Evolutionary conservation across 345 rosid species (phyloP), one percentile per base, ranked within the genome.

Genomic region (Gossypium bickii): DNA sequence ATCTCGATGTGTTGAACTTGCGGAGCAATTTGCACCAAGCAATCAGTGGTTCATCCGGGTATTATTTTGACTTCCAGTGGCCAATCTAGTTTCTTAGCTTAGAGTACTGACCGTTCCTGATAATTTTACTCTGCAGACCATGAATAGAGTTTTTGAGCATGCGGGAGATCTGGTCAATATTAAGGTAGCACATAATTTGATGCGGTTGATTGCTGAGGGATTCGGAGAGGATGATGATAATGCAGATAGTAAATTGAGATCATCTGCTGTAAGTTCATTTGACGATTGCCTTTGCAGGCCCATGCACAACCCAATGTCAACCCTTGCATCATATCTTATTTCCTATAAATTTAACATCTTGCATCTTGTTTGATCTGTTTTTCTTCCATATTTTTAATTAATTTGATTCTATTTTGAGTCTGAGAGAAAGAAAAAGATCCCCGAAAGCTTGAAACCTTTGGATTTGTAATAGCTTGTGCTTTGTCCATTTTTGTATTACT

Each of bases 31-130:
- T 86, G 99, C 99, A 51, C 98, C 99, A 70, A 91, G 98, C 74
- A 95, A 91, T 85, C 98, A 88, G 61, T 95, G 99, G 99, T 95
- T 95, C 82, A 95, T 95, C 79, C 94, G 85, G 97, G 99, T 95
- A 83, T 64, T 79, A 57, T 65, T 29, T 73, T 71, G 38, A 64
- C 29, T 75, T 77, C 62, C 47, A 34, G 38, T 71, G 53, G 2
- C 17, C 78, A 66, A 9, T 25, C 18, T 22, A 44, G 56, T 59
- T 59, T 74, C 59, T 76, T 43, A 77, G 53, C 47, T 80, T 78
- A 72, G 45, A 43, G 24, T 77, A 59, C 80, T 20, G 38, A 51
- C 63, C 2, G 20, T 22, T 68, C 58, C 71, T 81, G 43, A 70
- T 69, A 60, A 41, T 58, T 72, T 75, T 59, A 67, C 70, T 79